phyloP scores from a whole-genome alignment of 805 yeast species.

The Ogataea saltuana region DNA sequence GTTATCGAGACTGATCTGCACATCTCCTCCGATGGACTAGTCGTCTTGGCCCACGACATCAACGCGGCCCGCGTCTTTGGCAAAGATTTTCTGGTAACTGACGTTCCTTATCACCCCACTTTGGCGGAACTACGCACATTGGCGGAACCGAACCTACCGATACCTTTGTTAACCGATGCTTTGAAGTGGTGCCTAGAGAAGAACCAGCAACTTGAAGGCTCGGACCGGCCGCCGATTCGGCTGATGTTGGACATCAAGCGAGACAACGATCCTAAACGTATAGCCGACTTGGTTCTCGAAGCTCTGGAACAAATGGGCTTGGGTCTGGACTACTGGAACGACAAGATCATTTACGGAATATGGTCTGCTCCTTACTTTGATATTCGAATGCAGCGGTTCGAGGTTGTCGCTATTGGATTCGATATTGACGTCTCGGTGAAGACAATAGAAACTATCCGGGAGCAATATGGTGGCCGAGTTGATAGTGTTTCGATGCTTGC shows the following conservation, averaged over 20 bases:
- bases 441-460: constrained; percentile 24
- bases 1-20: constrained; percentile 42
- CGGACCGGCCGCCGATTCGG: constrained; percentile 31
- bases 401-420: constrained; percentile 34
- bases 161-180: constrained; percentile 35
- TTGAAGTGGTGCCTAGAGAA: constrained; percentile 42
- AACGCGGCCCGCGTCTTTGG: constrained; percentile 36
- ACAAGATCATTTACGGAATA: constrained; percentile 38
- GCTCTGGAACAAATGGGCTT: constrained; percentile 24
- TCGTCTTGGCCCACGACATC: constrained; percentile 39
- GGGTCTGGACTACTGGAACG: constrained; percentile 34
- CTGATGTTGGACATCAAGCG: constrained; percentile 41
- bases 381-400: constrained; percentile 30
- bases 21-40: constrained; percentile 34
- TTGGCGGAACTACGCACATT: constrained; percentile 33
- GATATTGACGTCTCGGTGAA: constrained; percentile 24
- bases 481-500: constrained; percentile 27
- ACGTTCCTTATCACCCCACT: constrained; percentile 30
- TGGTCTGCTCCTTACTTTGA: constrained; percentile 37
- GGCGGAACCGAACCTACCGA: constrained; percentile 34
- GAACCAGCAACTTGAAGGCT: constrained; percentile 36
- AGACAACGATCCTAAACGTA: constrained; percentile 32
- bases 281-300: constrained; percentile 29
- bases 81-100: constrained; percentile 27
- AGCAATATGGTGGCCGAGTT: constrained; percentile 21